A percentile compares a stretch with the other conserved stretches of the same genome.
Conservation (phyloP, 805 yeast species). For the Cyberlindnera sargentensis region DNA sequence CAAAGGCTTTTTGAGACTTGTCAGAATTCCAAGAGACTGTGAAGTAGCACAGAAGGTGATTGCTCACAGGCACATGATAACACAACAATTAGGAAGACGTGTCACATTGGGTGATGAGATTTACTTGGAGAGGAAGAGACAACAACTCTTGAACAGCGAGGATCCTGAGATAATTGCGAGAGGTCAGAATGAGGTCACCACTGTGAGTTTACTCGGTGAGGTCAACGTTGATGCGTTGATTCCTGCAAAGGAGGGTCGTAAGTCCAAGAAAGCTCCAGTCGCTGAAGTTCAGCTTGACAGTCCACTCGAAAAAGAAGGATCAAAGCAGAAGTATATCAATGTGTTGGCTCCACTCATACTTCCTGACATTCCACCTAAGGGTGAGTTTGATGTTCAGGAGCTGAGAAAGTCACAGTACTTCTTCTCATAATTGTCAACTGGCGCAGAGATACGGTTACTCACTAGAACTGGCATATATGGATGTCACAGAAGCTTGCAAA, state of each 20-base stretch:
- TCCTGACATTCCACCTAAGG: constrained; percentile 72
- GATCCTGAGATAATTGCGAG: constrained; percentile 40
- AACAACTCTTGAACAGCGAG: constrained; percentile 42
- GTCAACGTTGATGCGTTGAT: constrained; percentile 12
- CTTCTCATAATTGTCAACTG: constrained; percentile 33
- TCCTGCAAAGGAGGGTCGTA: constrained; percentile 4
- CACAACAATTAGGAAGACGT: constrained; percentile 44
- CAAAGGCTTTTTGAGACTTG: constrained; percentile 56
- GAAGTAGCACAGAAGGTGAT: constrained; percentile 44
- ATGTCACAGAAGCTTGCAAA: not conserved
- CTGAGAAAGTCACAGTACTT: constrained; percentile 75
- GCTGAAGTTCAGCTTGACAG: constrained; percentile 22
- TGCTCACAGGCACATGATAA: constrained; percentile 41
- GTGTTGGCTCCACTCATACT: constrained; percentile 62
- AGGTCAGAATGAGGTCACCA: constrained; percentile 57
- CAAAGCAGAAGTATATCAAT: constrained; percentile 14
- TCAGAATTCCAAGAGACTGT: constrained; percentile 45
- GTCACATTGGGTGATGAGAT: constrained; percentile 65
- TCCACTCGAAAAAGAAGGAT: constrained; percentile 10
- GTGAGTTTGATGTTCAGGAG: constrained; percentile 72
- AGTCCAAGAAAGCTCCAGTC: not conserved
- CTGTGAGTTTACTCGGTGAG: constrained; percentile 48
- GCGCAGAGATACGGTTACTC: no score
- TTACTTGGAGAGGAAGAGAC: constrained; percentile 59
- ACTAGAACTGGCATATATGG: not conserved